Percentiles rank a stretch among this genome's conserved stretches.
These are phyloP conservation scores for Trichoderma orchidacearum DNA, from an alignment of 495 filamentous ascomycete species.

Conservation along the genomic window DNA sequence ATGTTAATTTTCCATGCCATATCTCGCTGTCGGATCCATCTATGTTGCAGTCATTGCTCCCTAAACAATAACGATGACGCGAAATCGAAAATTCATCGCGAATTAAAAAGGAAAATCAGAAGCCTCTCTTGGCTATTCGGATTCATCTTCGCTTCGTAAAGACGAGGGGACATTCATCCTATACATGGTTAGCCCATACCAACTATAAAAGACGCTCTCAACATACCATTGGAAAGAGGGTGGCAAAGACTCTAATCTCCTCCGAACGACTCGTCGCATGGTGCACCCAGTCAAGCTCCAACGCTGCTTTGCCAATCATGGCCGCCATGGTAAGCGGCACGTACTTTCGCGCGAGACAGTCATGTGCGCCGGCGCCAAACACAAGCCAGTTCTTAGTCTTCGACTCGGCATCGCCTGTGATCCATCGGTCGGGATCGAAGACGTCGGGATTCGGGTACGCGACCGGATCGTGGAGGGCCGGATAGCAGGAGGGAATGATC, in stretches of 20 bases:
- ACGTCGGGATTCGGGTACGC: slow-evolving; percentile 80
- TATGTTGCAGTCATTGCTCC: too few species aligned
- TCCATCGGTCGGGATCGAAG: slow-evolving; percentile 88
- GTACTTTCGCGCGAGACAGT: slow-evolving; percentile 90
- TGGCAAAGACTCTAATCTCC: slow-evolving; percentile 96
- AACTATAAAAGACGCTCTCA: neutral
- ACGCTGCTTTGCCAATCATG: slow-evolving; percentile 84
- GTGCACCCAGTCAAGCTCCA: slow-evolving; percentile 85
- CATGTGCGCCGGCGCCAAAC: slow-evolving; percentile 91
- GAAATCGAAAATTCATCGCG: too few species aligned
- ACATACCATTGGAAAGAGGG: slow-evolving; percentile 87
- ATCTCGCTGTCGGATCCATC: too few species aligned
- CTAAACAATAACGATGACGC: too few species aligned
- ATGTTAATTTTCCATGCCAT: too few species aligned
- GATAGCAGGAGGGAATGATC: slow-evolving; percentile 83
- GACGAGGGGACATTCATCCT: slow-evolving; percentile 55
- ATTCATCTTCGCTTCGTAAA: slow-evolving; percentile 29
- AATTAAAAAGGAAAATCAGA: too few species aligned
- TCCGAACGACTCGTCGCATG: slow-evolving; percentile 66
- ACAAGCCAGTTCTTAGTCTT: slow-evolving; percentile 95
- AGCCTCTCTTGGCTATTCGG: too few species aligned
- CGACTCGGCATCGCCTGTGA: slow-evolving; percentile 72
- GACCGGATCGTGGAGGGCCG: slow-evolving; percentile 83
- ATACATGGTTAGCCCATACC: neutral
- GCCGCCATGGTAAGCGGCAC: slow-evolving; percentile 74